phyloP scores from a whole-genome alignment of 129 eudicot species.

The Flaveria robusta region DNA sequence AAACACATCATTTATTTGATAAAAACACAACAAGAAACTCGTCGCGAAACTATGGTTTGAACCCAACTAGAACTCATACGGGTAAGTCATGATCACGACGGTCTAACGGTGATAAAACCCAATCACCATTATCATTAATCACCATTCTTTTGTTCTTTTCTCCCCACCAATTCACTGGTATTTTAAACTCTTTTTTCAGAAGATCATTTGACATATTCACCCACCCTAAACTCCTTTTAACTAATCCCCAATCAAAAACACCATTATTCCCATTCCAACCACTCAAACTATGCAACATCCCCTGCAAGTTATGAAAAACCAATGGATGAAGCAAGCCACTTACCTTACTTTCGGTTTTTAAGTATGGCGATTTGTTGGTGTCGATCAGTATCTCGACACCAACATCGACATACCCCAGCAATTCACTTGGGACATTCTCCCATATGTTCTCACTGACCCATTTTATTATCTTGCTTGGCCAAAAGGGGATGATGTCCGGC shows the following conservation, averaged over 20 bases:
- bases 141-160: slow-evolving; percentile 33
- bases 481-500: slow-evolving; percentile 27
- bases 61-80: neutral
- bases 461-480: slow-evolving; percentile 34
- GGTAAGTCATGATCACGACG: slow-evolving; percentile 31
- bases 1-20: neutral
- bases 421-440: slow-evolving; percentile 14
- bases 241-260: slow-evolving; percentile 25
- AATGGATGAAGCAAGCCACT: neutral
- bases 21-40: neutral
- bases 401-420: slow-evolving; percentile 28
- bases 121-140: slow-evolving; percentile 28
- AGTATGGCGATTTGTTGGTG: slow-evolving; percentile 25
- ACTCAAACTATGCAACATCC: slow-evolving; percentile 34
- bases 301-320: slow-evolving; percentile 27
- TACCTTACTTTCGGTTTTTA: slow-evolving; percentile 15
- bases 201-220: slow-evolving; percentile 27
- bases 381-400: slow-evolving; percentile 35
- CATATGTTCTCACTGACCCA: slow-evolving; percentile 4
- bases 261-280: slow-evolving; percentile 33
- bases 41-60: neutral
- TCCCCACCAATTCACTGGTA: slow-evolving; percentile 33
- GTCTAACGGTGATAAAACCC: slow-evolving; percentile 36
- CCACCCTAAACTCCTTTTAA: slow-evolving; percentile 25
- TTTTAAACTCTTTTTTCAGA: slow-evolving; percentile 19